Evolutionary conservation across 176 grass and related monocot species (phyloP).

Genomic region (Triticum timopheevii): DNA sequence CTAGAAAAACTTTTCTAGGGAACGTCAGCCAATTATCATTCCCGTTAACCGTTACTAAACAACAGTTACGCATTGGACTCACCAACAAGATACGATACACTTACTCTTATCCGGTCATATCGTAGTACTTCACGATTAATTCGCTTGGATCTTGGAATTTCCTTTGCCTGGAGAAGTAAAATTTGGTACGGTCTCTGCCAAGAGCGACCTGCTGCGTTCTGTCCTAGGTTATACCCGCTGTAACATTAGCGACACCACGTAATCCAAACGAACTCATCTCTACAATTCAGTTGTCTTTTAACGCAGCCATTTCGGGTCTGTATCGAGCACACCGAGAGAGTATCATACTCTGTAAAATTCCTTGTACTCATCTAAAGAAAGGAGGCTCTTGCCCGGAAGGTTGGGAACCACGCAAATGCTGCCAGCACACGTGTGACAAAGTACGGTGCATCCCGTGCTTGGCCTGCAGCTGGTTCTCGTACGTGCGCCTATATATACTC

Average conservation of each 20-base stretch:
- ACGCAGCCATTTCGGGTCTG: neutral
- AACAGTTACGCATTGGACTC: no score
- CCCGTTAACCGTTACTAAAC: no score
- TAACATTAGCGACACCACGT: neutral
- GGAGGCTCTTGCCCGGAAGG: neutral
- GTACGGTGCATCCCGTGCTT: neutral
- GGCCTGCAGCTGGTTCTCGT: neutral
- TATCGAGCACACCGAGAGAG: slow-evolving; percentile 1
- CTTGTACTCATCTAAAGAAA: slow-evolving; percentile 9
- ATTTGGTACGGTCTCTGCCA: neutral
- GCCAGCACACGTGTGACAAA: neutral
- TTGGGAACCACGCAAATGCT: neutral
- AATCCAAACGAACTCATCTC: slow-evolving; percentile 6
- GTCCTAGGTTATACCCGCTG: neutral
- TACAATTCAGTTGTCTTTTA: neutral
- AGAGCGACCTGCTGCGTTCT: neutral
- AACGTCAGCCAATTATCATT: no score
- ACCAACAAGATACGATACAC: no score
- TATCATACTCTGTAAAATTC: neutral
- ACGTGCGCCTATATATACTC: neutral
- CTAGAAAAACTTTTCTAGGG: no score
- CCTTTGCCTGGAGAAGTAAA: neutral
- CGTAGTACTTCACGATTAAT: neutral
- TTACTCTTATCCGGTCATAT: no score
- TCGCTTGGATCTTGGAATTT: neutral